These are phyloP conservation scores for Coleophoma eucalyptorum DNA, from an alignment of 2,329 filamentous ascomycete genomes.

Conservation along the genomic window DNA sequence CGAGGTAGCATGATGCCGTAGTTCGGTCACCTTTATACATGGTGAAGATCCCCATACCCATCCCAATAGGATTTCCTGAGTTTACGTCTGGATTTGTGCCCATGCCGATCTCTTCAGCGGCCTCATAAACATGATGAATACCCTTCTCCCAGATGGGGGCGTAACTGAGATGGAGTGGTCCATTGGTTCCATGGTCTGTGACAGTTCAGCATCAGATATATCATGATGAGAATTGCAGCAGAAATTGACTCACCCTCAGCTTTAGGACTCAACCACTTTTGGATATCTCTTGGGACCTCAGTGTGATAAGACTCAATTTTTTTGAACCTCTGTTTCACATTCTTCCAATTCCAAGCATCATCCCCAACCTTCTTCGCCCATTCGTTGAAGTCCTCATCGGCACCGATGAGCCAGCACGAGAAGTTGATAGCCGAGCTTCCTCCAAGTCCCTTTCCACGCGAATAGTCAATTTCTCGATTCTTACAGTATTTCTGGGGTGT, in stretches of 20 bases:
- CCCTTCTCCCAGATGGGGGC: constrained; percentile 45
- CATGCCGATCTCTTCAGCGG: constrained; percentile 44
- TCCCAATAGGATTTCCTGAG: constrained; percentile 53
- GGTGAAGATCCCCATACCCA: constrained; percentile 46
- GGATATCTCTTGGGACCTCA: constrained; percentile 30
- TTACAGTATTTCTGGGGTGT: constrained; percentile 39
- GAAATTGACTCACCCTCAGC: constrained; percentile 13
- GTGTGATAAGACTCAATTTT: constrained; percentile 50
- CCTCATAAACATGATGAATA: constrained; percentile 38
- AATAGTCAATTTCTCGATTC: constrained; percentile 41
- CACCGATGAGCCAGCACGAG: constrained; percentile 49
- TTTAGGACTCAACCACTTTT: constrained; percentile 43
- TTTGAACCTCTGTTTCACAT: constrained; percentile 46
- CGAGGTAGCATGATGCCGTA: constrained; percentile 47
- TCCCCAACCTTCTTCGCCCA: constrained; percentile 56
- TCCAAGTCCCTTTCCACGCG: constrained; percentile 46
- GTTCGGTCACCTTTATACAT: constrained; percentile 42
- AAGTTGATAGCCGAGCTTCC: constrained; percentile 53
- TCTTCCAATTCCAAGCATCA: constrained; percentile 50
- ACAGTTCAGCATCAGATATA: neutral
- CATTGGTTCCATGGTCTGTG: constrained; percentile 43
- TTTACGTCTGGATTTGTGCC: constrained; percentile 52
- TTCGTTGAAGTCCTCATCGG: constrained; percentile 56
- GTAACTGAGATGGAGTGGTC: constrained; percentile 44
- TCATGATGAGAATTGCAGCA: too few relatives aligned